Evolutionary conservation across 139 green algal genomes (phyloP), one percentile per base, ranked within the genome.

Genomic region (Asterochloris erici): DNA sequence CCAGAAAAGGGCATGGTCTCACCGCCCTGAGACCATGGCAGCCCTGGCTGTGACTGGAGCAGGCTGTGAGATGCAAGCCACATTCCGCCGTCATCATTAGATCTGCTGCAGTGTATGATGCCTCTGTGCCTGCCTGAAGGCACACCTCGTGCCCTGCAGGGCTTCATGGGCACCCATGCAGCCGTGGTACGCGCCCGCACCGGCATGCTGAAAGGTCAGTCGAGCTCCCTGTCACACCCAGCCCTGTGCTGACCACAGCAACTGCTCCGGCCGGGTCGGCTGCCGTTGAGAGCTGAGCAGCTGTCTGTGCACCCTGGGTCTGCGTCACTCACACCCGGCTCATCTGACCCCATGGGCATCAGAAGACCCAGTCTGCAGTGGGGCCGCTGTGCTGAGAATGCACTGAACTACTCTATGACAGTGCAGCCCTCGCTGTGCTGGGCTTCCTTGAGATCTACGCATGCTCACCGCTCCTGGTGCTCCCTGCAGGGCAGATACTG

Each of bases 161-260:
- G 76, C 60, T 80, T 80, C 60, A 80, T 80, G 76, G 19, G 68
- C 60, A 62, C 68, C 9, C 76, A 80, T 26, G 76, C 76, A 24
- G 76, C 76, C 54, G 76, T 80, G 11, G 24, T 80, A 0, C 68
- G 68, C 11, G 60, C 68, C n/a, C 60, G 68, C 60, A 80, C 16
- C 13, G 76, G 60, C 11, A n/a, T 64, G 68, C 76, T 80, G 21
- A 80, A 80, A 80, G 76, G 76, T 80, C 14, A 17, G 27, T 1
- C 29, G 6, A 0, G 21, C 66, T 54, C 38, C 66, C 66, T 71
- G 66, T 26, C 21, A 26, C 17, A 71, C 19, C 21, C 21, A 24
- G 66, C 66, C 4, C 19, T 2, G 19, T 26, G 66, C 66, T 71
- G 66, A 24, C 9, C 17, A 26, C 66, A 26, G 66, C 21, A 24